Evolutionary conservation across 768 basidiomycete genomes (phyloP), one percentile per base, ranked within the genome.

Genomic region (Phlegmacium glaucopus): DNA sequence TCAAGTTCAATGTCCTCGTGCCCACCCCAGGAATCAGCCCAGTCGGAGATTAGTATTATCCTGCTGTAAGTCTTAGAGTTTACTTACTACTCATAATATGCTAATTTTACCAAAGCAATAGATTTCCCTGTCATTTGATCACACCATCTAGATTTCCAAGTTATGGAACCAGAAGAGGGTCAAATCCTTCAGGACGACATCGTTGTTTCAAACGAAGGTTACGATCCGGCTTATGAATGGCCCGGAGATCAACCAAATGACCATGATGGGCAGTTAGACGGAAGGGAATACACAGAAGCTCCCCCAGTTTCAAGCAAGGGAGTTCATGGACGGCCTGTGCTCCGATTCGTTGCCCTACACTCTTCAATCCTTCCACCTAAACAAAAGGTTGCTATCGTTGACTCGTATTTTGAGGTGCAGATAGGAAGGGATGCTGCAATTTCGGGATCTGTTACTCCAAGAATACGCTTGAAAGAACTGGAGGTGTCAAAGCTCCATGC

Each of bases 401-500:
- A 77, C 53, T 66, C 76, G 4, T 79, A 81, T 56, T 65, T 74
- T 9, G 83, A 89, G 61, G 70, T 83, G 4, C 83, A 90, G 55
- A 71, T 93, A 48, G 90, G 90, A 12, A 75, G 90, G 29, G 90
- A 93, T 61, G 62, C 74, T 35, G 70, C 79, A 1, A 66, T 75
- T 2, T 51, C 68, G 32, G 81, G 79, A 9, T 74, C 70, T 18
- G 66, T 68, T 9, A 79, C 65, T 4, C 85, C 87, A 9, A 75
- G 82, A 25, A 71, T 93, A 45, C 79, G 90, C 38, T 66, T 93
- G 29, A 89, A 86, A 65, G 89, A 92, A 67, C 85, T 93, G 82
- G 77, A 79, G 51, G 87, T 91, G 9, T 90, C 87, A 2, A 92
- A 91, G 64, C 53, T 85, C 44, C 90, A 93, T 58, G 84, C 87